Evolutionary conservation across 2,329 filamentous ascomycete species (phyloP), one percentile per base, ranked within the genome.

Genomic region (Colletotrichum sp.): DNA sequence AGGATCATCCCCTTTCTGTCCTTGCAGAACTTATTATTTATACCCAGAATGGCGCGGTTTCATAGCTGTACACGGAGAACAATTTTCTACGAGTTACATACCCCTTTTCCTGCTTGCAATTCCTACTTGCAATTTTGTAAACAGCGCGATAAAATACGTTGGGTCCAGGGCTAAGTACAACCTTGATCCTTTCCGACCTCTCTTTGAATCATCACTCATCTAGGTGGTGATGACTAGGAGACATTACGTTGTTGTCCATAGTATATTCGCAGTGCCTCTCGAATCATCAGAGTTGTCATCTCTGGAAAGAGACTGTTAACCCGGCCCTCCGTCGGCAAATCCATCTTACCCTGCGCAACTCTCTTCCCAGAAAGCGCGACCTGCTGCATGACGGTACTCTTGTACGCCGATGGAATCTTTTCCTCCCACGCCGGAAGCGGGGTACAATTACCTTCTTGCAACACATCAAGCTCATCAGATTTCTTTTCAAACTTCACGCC

Each of bases 221-320:
- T 9, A 39, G 26, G 26, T 26, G 26, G 15, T 16, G 1, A 18
- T 49, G 10, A 21, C 18, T 49, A 21, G 44, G 44, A 49, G 44
- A 7, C 1, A 21, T 3, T 1, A 7, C 3, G 0, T 10, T 21
- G 0, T 4, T 59, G 1, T 24, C 8, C 24, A 5, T 28, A 59
- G 16, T 59, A 62, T 0, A n/a, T 62, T 2, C 2, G 8, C 15
- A 62, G 3, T 18, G 59, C 59, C 18, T 62, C 59, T n/a, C 26
- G 59, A n/a, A 62, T 1, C 0, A 5, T 62, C 0, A 62, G 10
- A 15, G 59, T 62, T 4, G 26, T 18, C 2, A 62, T 6, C 4
- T 62, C 28, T 1, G 59, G 59, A 2, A 62, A 62, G 6, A 62
- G 3, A 7, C 6, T 28, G 59, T 62, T 62, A 16, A 62, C 2